Evolutionary conservation across 1,284 basidiomycete genomes (phyloP), one percentile per base, ranked within the genome.

Genomic region (Marasmius sp.): DNA sequence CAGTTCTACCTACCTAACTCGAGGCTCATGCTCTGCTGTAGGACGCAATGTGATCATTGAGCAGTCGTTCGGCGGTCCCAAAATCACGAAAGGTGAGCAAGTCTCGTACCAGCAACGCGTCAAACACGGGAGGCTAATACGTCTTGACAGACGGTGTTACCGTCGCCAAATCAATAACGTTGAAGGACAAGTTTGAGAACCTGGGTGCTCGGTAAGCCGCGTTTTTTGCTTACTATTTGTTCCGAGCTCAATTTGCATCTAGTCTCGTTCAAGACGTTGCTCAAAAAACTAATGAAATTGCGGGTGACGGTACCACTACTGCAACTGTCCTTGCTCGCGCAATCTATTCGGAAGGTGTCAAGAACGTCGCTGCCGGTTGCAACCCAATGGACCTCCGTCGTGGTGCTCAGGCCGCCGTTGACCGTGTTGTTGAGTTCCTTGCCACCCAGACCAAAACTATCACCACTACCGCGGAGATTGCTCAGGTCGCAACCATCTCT

Each of bases 161-260:
- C 47, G 97, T 99, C 49, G 97, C 97, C 65, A 98, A 97, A 83
- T 83, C 95, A 27, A 96, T 98, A 72, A 84, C 89, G 11, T 86
- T 98, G 72, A 91, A 98, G 80, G 95, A 98, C 88, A 97, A 96
- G 81, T 98, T 98, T 71, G 95, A 99, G 85, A 98, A 98, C 84
- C 90, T 98, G 63, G 95, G 97, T 76, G 96, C 97, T 73, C 91
- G 95, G 91, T 95, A 79, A 71, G 89, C 71, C 20, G 52, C 12
- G 48, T 18, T 9, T 62, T 38, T 22, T n/a, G 33, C 20, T 63
- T 20, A 38, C 33, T 49, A 34, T 18, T 57, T 33, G 34, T 6
- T 7, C 22, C 20, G 14, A 53, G 10, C 10, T 22, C 59, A 36
- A 54, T 52, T 65, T 22, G 8, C 33, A 43, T 61, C 4, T 57